Evolutionary conservation across 805 yeast genomes (phyloP).

Genomic region (Starmera pachycereana): DNA sequence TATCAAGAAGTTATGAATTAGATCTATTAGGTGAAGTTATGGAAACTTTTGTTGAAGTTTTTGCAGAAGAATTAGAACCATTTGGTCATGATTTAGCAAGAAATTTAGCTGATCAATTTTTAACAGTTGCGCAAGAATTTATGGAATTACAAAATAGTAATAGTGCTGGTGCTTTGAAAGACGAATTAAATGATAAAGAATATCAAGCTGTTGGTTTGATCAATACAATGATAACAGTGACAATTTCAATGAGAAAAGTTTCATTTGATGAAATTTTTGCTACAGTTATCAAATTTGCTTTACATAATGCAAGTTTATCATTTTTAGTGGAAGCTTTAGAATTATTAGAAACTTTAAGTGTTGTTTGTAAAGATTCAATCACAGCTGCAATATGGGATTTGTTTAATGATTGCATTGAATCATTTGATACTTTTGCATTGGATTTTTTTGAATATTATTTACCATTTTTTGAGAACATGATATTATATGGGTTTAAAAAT

Average conservation of each 20-base stretch:
- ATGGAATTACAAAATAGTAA: slow-evolving; percentile 26
- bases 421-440: slow-evolving; percentile 48
- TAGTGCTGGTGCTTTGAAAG: slow-evolving; percentile 5
- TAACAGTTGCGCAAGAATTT: slow-evolving; percentile 44
- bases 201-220: slow-evolving; percentile 58
- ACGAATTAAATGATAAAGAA: slow-evolving; percentile 48
- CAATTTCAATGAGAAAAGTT: slow-evolving; percentile 52
- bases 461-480: slow-evolving; percentile 46
- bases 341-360: slow-evolving; percentile 43
- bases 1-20: slow-evolving; percentile 74
- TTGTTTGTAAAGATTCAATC: slow-evolving; percentile 33
- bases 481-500: slow-evolving; percentile 36
- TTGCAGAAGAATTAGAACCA: slow-evolving; percentile 80
- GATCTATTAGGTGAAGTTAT: slow-evolving; percentile 85
- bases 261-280: slow-evolving; percentile 42
- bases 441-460: slow-evolving; percentile 48
- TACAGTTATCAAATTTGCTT: slow-evolving; percentile 50
- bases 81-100: slow-evolving; percentile 61
- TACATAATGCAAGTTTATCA: slow-evolving; percentile 47
- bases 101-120: slow-evolving; percentile 52
- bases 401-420: slow-evolving; percentile 35
- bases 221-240: slow-evolving; percentile 65
- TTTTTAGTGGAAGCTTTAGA: slow-evolving; percentile 57
- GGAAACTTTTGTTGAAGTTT: slow-evolving; percentile 89
- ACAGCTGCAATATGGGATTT: slow-evolving; percentile 45